Base-by-base conservation (phyloP, 495 filamentous ascomycete species). In the Neohortaea acidophila region DNA sequence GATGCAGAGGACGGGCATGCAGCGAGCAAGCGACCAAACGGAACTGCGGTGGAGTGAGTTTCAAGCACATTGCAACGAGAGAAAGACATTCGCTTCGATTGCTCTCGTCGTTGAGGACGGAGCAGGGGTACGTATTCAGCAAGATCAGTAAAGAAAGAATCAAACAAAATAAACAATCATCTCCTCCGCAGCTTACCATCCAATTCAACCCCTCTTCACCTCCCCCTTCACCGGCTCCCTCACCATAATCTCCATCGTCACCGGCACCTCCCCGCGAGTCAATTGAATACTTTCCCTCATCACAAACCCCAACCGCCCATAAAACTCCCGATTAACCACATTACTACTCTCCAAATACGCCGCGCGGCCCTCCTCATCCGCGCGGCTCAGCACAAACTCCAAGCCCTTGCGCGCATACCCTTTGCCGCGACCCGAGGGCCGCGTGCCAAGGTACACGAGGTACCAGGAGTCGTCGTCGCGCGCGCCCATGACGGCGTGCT, bases 301-400 rank as follows among this genome's bases (percentile, higher is more conserved):
- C 52, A 71, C 65, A 51, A 85, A 87, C 27, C 77, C 80, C 50
- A 77, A 70, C 52, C 71, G 73, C 44, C 68, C 53, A 53, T 87
- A 87, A 58, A 81, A 77, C 18, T 55, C 49, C 31, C 72, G 67
- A 49, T 87, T 87, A 38, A 58, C 60, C 38, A 48, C 49, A 51
- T 79, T 71, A 55, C 74, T 82, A 36, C 74, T 77, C 63, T 87
- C 81, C 42, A 87, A 70, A 57, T 87, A 87, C 44, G 70, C 71
- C 21, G 69, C 62, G 12, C 68, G 63, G 34, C 67, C 66, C 47
- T 80, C 72, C 1, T 48, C 48, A 54, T 85, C 81, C 27, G 78
- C 75, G 66, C 63, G 61, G 18, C 55, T 58, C 33, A 75, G 74
- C 53, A 77, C 69, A 45, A 78, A 60, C 60, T 75, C 66, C 45